Base-by-base conservation (phyloP, 108 stramenopile genomes). In the Skeletonema menzelii region DNA sequence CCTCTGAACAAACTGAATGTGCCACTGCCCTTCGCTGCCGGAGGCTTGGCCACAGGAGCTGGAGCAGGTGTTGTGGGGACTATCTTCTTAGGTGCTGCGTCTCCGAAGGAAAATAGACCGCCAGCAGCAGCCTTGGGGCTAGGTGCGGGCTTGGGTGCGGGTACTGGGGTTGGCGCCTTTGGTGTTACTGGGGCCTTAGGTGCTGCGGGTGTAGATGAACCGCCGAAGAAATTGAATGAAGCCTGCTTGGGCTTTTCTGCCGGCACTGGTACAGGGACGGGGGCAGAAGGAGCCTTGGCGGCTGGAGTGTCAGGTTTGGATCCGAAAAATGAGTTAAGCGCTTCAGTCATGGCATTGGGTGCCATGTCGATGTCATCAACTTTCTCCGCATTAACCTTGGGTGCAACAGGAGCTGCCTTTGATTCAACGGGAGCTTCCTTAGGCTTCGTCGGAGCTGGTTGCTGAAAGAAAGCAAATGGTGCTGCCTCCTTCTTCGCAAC, bases 291-390 rank as follows among this genome's bases (percentile, higher is more conserved):
- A 56, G 73, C 71, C 66, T 40, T 67, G 28, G 83, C 64, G 5
- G 68, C 55, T 63, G 79, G 73, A 24, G 60, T 40, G 1, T 65
- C 24, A 5, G 59, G 62, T 15, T 56, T 40, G 26, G 78, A 60
- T 55, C 82, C 77, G 40, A 79, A 82, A 42, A 79, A 80, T 46
- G 75, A 85, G 62, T 66, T 79, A 35, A 77, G 70, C n/a, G 72
- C 75, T 81, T 75, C 80, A 13, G 77, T 81, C 72, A 77, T 81
- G 2, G 80, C 68, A 53, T 79, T 78, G 0, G 75, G 70, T 38
- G 73, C 77, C 61, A 75, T 70, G 49, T 69, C 42, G 53, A 79
- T 59, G 2, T 80, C 70, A 5, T 61, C n/a, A n/a, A n/a, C 19
- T 61, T 68, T 44, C 24, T 28, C 4, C 59, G 27, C 46, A 26